These are phyloP conservation scores for Dianthus caryophyllus DNA, from an alignment of 148 eudicot species.

Conservation along the genomic window DNA sequence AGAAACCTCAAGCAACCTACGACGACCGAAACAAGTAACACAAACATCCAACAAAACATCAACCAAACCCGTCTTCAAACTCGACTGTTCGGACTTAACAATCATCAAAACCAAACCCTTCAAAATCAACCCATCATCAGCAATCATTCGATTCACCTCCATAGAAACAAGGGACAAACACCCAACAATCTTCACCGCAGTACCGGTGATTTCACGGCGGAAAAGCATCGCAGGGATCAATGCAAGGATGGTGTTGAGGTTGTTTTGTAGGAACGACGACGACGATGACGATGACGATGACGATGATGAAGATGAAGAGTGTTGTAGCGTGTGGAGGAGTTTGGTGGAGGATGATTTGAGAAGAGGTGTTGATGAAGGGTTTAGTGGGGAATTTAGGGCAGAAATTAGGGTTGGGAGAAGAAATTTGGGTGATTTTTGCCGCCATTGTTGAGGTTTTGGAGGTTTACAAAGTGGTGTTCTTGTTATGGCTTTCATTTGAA, in stretches of 20 bases:
- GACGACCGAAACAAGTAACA: constrained; percentile 41
- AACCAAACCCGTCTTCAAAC: constrained; percentile 36
- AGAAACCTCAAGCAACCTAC: constrained; percentile 32
- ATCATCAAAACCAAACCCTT: constrained; percentile 17
- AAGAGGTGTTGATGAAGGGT: constrained; percentile 22
- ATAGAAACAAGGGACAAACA: constrained; percentile 36
- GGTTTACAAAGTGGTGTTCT: background rate
- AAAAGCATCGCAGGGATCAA: constrained; percentile 39
- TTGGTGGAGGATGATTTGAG: constrained; percentile 16
- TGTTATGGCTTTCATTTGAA: background rate
- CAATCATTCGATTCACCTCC: constrained; percentile 47
- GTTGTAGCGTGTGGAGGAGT: constrained; percentile 17
- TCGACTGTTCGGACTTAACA: constrained; percentile 13
- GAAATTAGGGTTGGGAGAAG: constrained; percentile 30
- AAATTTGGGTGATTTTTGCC: constrained; percentile 6
- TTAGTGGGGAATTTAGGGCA: constrained; percentile 20
- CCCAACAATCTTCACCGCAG: constrained; percentile 40
- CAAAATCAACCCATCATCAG: constrained; percentile 30
- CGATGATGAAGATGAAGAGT: constrained; percentile 3
- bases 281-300: background rate
- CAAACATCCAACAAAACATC: constrained; percentile 58
- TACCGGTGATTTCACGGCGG: constrained; percentile 26
- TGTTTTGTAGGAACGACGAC: background rate
- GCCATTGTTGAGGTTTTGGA: constrained; percentile 11
- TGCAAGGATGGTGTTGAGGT: constrained; percentile 29